phyloP scores from a whole-genome alignment of 192 early-diverging fungal species.

The Entomortierella beljakovae region DNA sequence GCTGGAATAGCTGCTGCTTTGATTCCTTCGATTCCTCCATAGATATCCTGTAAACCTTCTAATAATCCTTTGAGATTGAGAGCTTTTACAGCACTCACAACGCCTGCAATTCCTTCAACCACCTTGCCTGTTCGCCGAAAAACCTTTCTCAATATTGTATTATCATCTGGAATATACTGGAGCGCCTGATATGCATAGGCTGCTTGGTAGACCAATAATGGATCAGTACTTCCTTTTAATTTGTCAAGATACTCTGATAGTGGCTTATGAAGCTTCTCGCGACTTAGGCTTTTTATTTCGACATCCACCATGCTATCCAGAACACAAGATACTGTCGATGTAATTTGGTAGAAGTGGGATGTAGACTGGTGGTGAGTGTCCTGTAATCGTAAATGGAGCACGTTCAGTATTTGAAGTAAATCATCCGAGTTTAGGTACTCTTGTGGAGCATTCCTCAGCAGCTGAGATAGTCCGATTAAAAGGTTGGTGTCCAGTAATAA shows the following conservation, averaged over 20 bases:
- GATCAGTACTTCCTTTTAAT: not conserved
- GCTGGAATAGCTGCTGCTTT: too few species aligned
- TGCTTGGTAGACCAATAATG: not conserved
- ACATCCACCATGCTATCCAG: not conserved
- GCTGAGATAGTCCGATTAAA: not conserved
- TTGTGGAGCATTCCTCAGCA: not conserved
- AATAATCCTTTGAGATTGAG: too few species aligned
- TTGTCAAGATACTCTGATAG: not conserved
- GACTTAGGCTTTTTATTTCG: not conserved
- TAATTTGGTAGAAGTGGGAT: too few species aligned
- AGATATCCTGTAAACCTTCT: too few species aligned
- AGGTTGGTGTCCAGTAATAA: too few species aligned
- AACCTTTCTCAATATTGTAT: not conserved
- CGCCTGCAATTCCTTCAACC: too few species aligned
- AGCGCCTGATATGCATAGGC: too few species aligned
- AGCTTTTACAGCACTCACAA: too few species aligned
- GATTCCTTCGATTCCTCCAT: too few species aligned
- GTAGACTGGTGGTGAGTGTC: not conserved
- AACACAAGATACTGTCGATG: not conserved
- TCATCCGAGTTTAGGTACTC: not conserved
- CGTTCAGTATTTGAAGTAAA: not conserved
- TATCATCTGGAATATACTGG: too few species aligned
- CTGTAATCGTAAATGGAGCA: not conserved
- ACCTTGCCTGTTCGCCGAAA: too few species aligned
- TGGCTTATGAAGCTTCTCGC: not conserved